Base-by-base conservation (phyloP, 495 filamentous ascomycete genomes). In the Penicillium parvum region DNA sequence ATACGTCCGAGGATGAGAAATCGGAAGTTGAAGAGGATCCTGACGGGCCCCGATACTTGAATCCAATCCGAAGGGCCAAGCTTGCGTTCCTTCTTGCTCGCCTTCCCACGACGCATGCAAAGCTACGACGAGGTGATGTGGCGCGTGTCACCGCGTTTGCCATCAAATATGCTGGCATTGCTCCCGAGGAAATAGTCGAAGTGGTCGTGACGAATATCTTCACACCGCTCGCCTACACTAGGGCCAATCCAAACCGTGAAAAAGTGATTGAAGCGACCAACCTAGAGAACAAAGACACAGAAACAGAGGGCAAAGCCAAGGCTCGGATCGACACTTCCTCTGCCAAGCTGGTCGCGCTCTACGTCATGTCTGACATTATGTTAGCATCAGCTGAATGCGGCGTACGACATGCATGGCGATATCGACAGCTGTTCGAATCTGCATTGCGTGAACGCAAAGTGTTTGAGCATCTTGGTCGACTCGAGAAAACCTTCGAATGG, bases 361-460 rank as follows among this genome's bases (percentile, higher is more conserved):
- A 92, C 53, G 65, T 94, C 10, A 79, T 96, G 38, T 89, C 83
- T 37, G 94, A 98, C 60, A 86, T 96, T 40, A 77, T 96, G 20
- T 89, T 85, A 1, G 85, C 88, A 2, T 88, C 86, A 3, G 84
- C 86, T 1, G 89, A 85, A 1, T 83, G 81, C 48, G 88, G 88
- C 0, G 85, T 95, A 23, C 77, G 88, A 1, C 85, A 91, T 57
- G 88, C 89, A 4, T 97, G 89, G 89, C 82, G 89, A 29, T 97
- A 92, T 54, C 78, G 91, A 14, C 82, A 86, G 55, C 69, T 92
- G 15, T 92, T 98, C 50, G 94, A 96, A 61, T 65, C 71, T 0
- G 80, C 83, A 0, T 69, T 98, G 6, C 79, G 80, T 22, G 63
- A 76, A 4, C 75, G 81, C 26, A 74, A 81, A 25, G 82, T 87